These are phyloP conservation scores for Zasmidium citrigriseum DNA, from an alignment of 2,329 filamentous ascomycete species.

Conservation along the genomic window DNA sequence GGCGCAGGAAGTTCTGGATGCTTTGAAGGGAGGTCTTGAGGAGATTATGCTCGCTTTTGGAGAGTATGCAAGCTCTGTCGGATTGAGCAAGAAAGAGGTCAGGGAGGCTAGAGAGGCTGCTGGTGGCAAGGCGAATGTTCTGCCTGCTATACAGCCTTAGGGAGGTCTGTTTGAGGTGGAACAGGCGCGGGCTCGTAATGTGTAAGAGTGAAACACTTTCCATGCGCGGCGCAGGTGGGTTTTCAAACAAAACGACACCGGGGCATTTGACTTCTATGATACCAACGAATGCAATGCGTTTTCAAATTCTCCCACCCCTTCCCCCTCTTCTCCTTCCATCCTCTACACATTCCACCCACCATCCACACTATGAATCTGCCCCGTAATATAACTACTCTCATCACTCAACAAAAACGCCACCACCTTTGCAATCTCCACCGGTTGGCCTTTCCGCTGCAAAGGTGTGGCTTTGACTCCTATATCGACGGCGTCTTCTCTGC, in stretches of 20 bases:
- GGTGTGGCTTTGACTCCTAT: slow-evolving; percentile 9
- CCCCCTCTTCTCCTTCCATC: too few species aligned
- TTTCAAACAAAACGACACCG: neutral
- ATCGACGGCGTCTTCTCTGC: neutral
- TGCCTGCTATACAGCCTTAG: neutral
- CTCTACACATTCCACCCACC: slow-evolving; percentile 35
- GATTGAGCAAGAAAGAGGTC: slow-evolving; percentile 70
- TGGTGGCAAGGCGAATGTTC: neutral
- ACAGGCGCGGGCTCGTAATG: neutral
- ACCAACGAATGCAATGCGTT: neutral
- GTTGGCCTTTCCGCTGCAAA: slow-evolving; percentile 16
- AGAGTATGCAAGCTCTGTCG: slow-evolving; percentile 70
- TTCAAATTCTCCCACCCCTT: too few species aligned
- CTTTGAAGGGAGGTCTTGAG: slow-evolving; percentile 65
- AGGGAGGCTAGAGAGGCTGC: slow-evolving; percentile 67
- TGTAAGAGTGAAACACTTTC: neutral
- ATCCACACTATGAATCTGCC: slow-evolving; percentile 48
- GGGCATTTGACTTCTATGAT: neutral
- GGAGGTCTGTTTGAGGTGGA: neutral
- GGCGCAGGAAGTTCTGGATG: slow-evolving; percentile 68
- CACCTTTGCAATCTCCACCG: slow-evolving; percentile 45
- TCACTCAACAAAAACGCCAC: slow-evolving; percentile 52
- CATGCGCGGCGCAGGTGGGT: neutral
- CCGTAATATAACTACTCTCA: slow-evolving; percentile 49
- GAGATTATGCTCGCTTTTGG: slow-evolving; percentile 72